Evolutionary conservation across 2,329 filamentous ascomycete species (phyloP).

Genomic region (Pseudogymnoascus sp.): DNA sequence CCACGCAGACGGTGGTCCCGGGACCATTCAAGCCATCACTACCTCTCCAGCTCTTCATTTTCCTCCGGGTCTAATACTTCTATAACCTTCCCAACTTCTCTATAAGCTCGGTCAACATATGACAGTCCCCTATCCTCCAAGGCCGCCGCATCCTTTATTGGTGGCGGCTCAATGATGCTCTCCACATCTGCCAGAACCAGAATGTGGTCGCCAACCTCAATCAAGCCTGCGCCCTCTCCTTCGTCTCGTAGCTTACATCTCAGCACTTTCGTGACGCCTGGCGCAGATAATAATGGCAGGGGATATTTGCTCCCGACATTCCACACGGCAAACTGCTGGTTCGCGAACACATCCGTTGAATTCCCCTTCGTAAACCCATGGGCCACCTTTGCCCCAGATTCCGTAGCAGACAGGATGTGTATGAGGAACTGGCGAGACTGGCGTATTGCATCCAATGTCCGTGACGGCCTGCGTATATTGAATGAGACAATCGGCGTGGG

Average conservation of each 20-base stretch:
- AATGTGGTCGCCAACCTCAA: conserved; percentile 23
- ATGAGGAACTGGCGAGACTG: conserved; percentile 18
- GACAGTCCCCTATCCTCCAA: conserved; percentile 5
- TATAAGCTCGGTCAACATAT: conserved; percentile 11
- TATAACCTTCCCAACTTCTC: conserved; percentile 8
- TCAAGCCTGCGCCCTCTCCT: conserved; percentile 12
- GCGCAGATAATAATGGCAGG: conserved; percentile 13
- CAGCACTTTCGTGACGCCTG: conserved; percentile 15
- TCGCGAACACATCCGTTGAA: conserved; percentile 7
- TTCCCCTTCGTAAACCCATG: conserved; percentile 20
- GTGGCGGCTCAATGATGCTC: conserved; percentile 13
- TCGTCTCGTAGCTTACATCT: conserved; percentile 16
- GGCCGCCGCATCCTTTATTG: background rate
- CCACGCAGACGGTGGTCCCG: background rate
- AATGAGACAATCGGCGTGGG: conserved; percentile 26
- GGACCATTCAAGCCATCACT: background rate
- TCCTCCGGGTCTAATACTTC: background rate
- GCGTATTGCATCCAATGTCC: conserved; percentile 21
- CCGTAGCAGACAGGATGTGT: conserved; percentile 18
- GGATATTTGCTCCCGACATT: conserved; percentile 2
- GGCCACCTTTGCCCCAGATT: conserved; percentile 18
- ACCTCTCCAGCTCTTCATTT: background rate
- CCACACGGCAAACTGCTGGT: background rate
- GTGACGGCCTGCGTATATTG: conserved; percentile 25
- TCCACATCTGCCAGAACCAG: conserved; percentile 21